Evolutionary conservation across 768 basidiomycete species (phyloP).

Genomic region (Auricularia sp.): DNA sequence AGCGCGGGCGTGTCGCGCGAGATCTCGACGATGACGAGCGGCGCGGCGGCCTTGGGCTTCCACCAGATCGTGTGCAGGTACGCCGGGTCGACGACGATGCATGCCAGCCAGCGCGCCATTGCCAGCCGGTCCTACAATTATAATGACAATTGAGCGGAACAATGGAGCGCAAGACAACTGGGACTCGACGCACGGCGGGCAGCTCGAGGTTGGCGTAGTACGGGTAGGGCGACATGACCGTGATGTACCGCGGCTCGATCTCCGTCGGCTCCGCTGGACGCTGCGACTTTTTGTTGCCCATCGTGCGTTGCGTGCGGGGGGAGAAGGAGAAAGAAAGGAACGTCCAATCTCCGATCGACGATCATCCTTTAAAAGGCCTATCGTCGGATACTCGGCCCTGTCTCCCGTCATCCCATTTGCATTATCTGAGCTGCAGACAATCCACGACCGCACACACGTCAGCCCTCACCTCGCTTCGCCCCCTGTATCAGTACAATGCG

Average conservation of each 20-base stretch:
- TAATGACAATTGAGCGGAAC: background rate
- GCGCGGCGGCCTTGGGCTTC: slow-evolving; percentile 35
- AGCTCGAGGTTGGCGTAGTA: slow-evolving; percentile 37
- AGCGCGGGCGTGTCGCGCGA: slow-evolving; percentile 26
- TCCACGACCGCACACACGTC: no score
- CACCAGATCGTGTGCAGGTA: slow-evolving; percentile 33
- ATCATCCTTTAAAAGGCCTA: no score
- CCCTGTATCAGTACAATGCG: no score
- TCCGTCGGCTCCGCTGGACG: slow-evolving; percentile 31
- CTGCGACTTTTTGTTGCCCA: slow-evolving; percentile 29
- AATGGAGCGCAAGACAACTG: background rate
- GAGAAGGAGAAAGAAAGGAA: no score
- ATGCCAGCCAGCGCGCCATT: slow-evolving; percentile 36
- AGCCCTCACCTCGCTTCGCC: no score
- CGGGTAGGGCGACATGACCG: slow-evolving; percentile 40
- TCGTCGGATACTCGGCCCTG: no score
- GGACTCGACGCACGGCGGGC: slow-evolving; percentile 20
- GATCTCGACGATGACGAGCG: slow-evolving; percentile 41
- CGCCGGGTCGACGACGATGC: slow-evolving; percentile 26
- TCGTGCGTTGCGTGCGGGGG: slow-evolving; percentile 5
- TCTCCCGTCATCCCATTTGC: no score
- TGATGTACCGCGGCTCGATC: slow-evolving; percentile 39
- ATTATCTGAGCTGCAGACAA: no score
- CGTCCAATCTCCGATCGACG: no score
- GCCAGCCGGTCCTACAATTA: background rate